Base-by-base conservation (phyloP, 2,329 filamentous ascomycete genomes). In the Fusarium haematococcum region DNA sequence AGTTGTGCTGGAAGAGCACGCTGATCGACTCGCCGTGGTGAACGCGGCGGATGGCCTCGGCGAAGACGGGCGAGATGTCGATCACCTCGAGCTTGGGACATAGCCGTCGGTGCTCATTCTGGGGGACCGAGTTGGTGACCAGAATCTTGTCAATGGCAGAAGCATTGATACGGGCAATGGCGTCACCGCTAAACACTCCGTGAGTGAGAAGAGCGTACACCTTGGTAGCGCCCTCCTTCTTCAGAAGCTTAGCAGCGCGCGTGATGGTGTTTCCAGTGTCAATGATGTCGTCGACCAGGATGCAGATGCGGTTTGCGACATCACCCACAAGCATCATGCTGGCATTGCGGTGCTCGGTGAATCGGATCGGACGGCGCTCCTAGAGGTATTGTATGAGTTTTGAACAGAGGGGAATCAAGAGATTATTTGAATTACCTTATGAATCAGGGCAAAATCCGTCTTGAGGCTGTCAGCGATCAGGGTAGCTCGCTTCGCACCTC, bases 1-100 rank as follows among this genome's bases (percentile, higher is more conserved):
- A 78, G 66, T 77, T 79, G 75, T 83, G 81, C 77, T 84, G 82
- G 74, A 99, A 99, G 61, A 99, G 89, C 70, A 97, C 94, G 82
- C 95, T 98, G 85, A 99, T 98, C 80, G 95, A 98, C 86, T 99
- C 97, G 79, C 97, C 97, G 83, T 98, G 95, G 84, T 99, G 97
- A 68, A 98, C 96, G 73, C 97, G 91, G 73, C 97, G 93, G 78
- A 98, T 98, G 60, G 97, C 94, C 88, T 98, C 96, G 69, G 94
- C 95, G 82, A 98, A 98, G 68, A 98, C 92, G 76, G 94, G 92
- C 63, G 95, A 94, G 70, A 98, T 83, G 80, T 98, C 96, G 71
- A 99, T 86, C 59, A 98, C 93, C 82, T 98, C 95, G 61, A 99
- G 87, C 86, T 98, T 98, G 43, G 93, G 90, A 81, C 96, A 98